Percentiles rank a stretch among this genome's conserved stretches.
Conservation (phyloP, 345 rosid species). For the Eucalyptus paniculata region DNA sequence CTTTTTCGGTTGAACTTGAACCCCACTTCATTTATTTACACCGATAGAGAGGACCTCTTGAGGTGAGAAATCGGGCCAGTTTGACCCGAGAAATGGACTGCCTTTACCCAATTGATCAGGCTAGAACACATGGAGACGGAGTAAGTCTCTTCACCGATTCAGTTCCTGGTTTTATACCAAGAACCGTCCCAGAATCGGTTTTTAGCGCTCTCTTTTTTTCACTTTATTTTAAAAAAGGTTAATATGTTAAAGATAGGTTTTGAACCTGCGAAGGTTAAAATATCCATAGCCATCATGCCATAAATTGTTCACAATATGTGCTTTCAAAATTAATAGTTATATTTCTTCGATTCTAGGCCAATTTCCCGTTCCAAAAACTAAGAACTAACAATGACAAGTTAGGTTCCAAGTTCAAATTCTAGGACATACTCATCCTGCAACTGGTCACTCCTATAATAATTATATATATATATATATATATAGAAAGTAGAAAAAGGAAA, state of each 20-base stretch:
- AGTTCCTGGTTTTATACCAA: background rate
- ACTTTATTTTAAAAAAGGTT: background rate
- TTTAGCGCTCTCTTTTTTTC: background rate
- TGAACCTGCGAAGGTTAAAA: background rate
- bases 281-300: background rate
- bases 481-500: background rate
- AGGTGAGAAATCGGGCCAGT: background rate
- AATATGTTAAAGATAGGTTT: background rate
- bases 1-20: background rate
- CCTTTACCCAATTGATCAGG: background rate
- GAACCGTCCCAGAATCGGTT: background rate
- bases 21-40: background rate
- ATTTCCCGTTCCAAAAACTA: background rate
- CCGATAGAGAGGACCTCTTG: background rate
- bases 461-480: too few relatives aligned
- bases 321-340: background rate
- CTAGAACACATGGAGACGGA: background rate
- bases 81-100: background rate
- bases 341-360: background rate
- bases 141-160: background rate
- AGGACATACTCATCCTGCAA: background rate
- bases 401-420: background rate
- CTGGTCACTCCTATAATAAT: background rate
- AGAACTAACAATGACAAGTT: background rate
- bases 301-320: background rate